Evolutionary conservation across 2,329 filamentous ascomycete genomes (phyloP).

Genomic region (Calonectria honghensis): DNA sequence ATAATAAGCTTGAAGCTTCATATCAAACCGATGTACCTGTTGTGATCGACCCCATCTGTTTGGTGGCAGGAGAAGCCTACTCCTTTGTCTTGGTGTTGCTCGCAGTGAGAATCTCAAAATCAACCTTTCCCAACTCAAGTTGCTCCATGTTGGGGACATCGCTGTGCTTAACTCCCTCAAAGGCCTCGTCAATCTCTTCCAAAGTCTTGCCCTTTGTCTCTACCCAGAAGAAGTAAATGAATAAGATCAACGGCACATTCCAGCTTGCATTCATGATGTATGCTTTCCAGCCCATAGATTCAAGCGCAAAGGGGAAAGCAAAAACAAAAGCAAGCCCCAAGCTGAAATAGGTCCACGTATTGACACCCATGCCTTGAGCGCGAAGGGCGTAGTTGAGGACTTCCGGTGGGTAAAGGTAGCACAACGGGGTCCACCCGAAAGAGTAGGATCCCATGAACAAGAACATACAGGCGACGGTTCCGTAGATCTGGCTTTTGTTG

Average conservation of each 20-base stretch:
- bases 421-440: slow-evolving; percentile 56
- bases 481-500: slow-evolving; percentile 57
- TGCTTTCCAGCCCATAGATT: slow-evolving; percentile 50
- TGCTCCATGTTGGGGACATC: neutral
- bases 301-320: slow-evolving; percentile 45
- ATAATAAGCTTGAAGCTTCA: slow-evolving; percentile 23
- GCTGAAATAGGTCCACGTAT: slow-evolving; percentile 44
- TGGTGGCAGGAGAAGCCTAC: neutral
- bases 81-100: neutral
- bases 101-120: neutral
- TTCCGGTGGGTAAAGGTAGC: slow-evolving; percentile 67
- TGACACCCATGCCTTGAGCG: slow-evolving; percentile 57
- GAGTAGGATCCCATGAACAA: slow-evolving; percentile 70
- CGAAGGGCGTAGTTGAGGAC: slow-evolving; percentile 69
- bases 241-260: neutral
- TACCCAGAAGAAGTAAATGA: slow-evolving; percentile 50
- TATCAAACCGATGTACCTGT: neutral
- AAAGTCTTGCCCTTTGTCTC: slow-evolving; percentile 49
- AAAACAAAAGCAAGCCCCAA: slow-evolving; percentile 41
- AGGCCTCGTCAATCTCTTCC: slow-evolving; percentile 51
- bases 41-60: neutral
- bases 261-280: slow-evolving; percentile 54
- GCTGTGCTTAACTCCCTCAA: slow-evolving; percentile 43
- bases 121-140: slow-evolving; percentile 3
- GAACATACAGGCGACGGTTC: slow-evolving; percentile 68